Evolutionary conservation across 495 filamentous ascomycete species (phyloP).

Genomic region (Trichocladium uniseriatum): DNA sequence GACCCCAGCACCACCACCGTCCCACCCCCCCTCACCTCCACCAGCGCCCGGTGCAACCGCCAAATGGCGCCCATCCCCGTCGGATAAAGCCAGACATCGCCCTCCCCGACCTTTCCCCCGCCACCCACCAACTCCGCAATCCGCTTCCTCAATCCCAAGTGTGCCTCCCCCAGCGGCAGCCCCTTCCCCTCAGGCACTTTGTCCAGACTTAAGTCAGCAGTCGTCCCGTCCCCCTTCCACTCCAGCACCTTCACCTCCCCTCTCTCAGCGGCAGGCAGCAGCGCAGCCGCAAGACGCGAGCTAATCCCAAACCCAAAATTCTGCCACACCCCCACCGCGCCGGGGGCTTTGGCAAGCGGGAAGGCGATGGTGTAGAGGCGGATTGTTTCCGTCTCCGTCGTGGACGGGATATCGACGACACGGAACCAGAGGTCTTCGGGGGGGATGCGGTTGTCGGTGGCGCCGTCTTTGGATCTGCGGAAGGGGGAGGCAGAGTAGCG

Average conservation of each 20-base stretch:
- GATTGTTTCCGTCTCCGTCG: neutral
- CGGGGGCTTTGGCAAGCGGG: conserved; percentile 18
- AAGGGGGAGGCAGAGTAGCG: conserved; percentile 15
- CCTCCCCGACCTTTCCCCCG: conserved; percentile 2
- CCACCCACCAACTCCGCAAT: conserved; percentile 26
- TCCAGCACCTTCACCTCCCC: neutral
- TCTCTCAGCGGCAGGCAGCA: conserved; percentile 18
- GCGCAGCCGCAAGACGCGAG: conserved; percentile 28
- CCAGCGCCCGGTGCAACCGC: conserved; percentile 14
- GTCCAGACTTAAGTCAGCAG: no score
- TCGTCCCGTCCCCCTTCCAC: no score
- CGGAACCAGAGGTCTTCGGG: conserved; percentile 23
- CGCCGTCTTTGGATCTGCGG: no score
- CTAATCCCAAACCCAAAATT: conserved; percentile 32
- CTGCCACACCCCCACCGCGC: conserved; percentile 31
- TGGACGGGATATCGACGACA: conserved; percentile 25
- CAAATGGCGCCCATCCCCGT: conserved; percentile 42
- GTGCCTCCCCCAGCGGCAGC: conserved; percentile 20
- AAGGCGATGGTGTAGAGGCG: conserved; percentile 32
- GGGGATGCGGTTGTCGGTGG: conserved; percentile 10
- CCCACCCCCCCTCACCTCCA: conserved; percentile 9
- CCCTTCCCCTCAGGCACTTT: conserved; percentile 12
- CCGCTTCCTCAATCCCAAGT: conserved; percentile 23
- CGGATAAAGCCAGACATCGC: conserved; percentile 37
- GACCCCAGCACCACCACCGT: conserved; percentile 26